These are phyloP conservation scores for Arthrocladium fulminans DNA, from an alignment of 2,329 filamentous ascomycete genomes.

Conservation along the genomic window DNA sequence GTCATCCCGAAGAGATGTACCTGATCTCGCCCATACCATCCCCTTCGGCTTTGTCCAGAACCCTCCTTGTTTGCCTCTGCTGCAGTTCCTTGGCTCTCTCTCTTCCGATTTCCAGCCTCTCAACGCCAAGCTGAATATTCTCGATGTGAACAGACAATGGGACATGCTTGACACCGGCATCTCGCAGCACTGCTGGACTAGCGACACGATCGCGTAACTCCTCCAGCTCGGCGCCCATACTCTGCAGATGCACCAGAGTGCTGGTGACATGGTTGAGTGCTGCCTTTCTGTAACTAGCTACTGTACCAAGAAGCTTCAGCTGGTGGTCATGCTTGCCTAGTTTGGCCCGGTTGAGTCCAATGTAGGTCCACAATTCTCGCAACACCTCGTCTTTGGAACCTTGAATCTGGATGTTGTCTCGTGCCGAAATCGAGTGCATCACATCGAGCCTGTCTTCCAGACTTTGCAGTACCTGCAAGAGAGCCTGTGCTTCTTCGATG, in stretches of 20 bases:
- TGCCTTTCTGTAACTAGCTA: slow-evolving; percentile 56
- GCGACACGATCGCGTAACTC: slow-evolving; percentile 64
- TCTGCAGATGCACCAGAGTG: slow-evolving; percentile 63
- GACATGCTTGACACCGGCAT: slow-evolving; percentile 39
- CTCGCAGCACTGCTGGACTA: slow-evolving; percentile 52
- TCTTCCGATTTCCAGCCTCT: slow-evolving; percentile 59
- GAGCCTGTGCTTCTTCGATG: slow-evolving; percentile 60
- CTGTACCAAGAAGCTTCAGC: slow-evolving; percentile 54
- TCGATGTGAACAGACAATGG: slow-evolving; percentile 67
- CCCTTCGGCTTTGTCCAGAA: slow-evolving; percentile 41
- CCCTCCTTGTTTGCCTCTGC: slow-evolving; percentile 48
- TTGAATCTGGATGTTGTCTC: slow-evolving; percentile 52
- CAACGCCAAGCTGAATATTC: slow-evolving; percentile 62
- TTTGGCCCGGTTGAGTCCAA: slow-evolving; percentile 58
- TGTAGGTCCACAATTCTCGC: slow-evolving; percentile 61
- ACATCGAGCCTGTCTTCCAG: slow-evolving; percentile 61
- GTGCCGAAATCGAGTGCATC: slow-evolving; percentile 60
- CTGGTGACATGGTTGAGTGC: slow-evolving; percentile 61
- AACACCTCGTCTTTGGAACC: slow-evolving; percentile 57
- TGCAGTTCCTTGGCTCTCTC: slow-evolving; percentile 51
- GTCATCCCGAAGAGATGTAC: slow-evolving; percentile 4
- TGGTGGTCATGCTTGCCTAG: slow-evolving; percentile 55
- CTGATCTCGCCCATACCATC: slow-evolving; percentile 11
- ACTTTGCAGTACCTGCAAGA: slow-evolving; percentile 56
- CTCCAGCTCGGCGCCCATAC: slow-evolving; percentile 61